A percentile compares a stretch with the other conserved stretches of the same genome.
Evolutionary conservation across 169 alveolate species (phyloP).

Genomic region (Babesia microti): DNA sequence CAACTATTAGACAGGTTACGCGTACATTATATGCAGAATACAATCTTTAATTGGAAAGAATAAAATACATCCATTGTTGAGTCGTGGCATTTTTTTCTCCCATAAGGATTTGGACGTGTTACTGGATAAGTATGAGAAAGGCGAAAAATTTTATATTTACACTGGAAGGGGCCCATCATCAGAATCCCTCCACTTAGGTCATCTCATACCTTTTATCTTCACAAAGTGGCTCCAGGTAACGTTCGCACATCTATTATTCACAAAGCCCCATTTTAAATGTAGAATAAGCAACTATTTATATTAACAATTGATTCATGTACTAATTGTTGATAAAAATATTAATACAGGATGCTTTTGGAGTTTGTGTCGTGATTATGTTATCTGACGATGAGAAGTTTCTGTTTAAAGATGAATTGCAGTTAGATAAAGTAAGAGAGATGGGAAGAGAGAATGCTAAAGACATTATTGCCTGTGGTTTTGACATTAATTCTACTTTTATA

Average conservation of each 20-base stretch:
- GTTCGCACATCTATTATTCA: neutral
- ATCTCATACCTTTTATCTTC: slow-evolving; percentile 94
- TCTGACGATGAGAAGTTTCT: slow-evolving; percentile 99
- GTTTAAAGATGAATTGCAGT: slow-evolving; percentile 81
- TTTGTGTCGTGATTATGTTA: slow-evolving; percentile 94
- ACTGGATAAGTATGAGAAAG: slow-evolving; percentile 82
- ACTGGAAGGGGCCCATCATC: slow-evolving; percentile 99
- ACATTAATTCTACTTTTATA: slow-evolving; percentile 93
- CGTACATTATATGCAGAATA: no score
- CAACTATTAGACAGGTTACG: slow-evolving; percentile 69
- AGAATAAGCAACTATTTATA: no score
- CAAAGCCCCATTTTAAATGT: neutral
- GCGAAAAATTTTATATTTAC: slow-evolving; percentile 87
- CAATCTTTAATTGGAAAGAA: no score
- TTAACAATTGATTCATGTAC: slow-evolving; percentile 1
- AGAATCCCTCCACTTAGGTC: slow-evolving; percentile 96
- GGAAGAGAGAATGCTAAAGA: slow-evolving; percentile 95
- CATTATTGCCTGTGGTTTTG: slow-evolving; percentile 97
- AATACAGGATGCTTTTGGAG: slow-evolving; percentile 87
- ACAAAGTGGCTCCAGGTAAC: slow-evolving; percentile 83
- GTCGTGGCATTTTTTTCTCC: slow-evolving; percentile 95
- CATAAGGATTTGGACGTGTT: slow-evolving; percentile 92
- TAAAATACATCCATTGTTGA: slow-evolving; percentile 87
- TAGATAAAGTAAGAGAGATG: slow-evolving; percentile 71
- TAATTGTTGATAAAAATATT: no score